A percentile compares a stretch with the other conserved stretches of the same genome.
Evolutionary conservation across 768 basidiomycete species (phyloP).

Genomic region (Inosperma sp.): DNA sequence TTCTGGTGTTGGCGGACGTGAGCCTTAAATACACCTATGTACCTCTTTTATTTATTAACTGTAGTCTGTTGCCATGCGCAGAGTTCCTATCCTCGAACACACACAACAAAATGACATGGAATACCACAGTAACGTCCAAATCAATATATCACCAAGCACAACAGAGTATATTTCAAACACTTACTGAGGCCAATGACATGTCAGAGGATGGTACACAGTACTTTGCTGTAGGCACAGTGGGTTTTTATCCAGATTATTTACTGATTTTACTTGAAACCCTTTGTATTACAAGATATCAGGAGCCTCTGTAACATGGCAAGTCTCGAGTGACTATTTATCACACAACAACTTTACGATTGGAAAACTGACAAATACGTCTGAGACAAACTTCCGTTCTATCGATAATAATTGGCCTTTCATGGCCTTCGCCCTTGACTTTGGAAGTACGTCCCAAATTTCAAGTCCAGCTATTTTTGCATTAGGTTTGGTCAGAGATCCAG

Average conservation of each 20-base stretch:
- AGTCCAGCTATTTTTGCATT: conserved; percentile 26
- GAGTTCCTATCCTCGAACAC: conserved; percentile 23
- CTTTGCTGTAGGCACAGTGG: conserved; percentile 35
- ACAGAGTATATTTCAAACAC: conserved; percentile 28
- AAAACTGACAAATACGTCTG: conserved; percentile 34
- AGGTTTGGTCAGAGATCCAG: conserved; percentile 31
- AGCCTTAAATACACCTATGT: background rate
- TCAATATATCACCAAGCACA: conserved; percentile 42
- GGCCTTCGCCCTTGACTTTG: conserved; percentile 45
- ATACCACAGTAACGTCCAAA: conserved; percentile 27
- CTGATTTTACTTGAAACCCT: too few relatives aligned
- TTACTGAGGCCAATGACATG: conserved; percentile 41
- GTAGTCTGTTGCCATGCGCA: too few relatives aligned
- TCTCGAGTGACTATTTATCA: conserved; percentile 37
- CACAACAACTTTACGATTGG: conserved; percentile 40
- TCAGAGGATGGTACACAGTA: conserved; percentile 48
- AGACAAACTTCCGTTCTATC: background rate
- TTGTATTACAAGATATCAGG: too few relatives aligned
- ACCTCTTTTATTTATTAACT: background rate
- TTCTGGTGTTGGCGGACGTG: conserved; percentile 39
- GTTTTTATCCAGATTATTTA: background rate
- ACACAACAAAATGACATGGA: conserved; percentile 40
- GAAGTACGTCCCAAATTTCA: conserved; percentile 25
- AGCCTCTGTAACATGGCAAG: conserved; percentile 37
- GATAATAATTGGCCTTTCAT: conserved; percentile 41